Conservation (phyloP, 2,329 filamentous ascomycete genomes). For the Aspergillus ochraceus region DNA sequence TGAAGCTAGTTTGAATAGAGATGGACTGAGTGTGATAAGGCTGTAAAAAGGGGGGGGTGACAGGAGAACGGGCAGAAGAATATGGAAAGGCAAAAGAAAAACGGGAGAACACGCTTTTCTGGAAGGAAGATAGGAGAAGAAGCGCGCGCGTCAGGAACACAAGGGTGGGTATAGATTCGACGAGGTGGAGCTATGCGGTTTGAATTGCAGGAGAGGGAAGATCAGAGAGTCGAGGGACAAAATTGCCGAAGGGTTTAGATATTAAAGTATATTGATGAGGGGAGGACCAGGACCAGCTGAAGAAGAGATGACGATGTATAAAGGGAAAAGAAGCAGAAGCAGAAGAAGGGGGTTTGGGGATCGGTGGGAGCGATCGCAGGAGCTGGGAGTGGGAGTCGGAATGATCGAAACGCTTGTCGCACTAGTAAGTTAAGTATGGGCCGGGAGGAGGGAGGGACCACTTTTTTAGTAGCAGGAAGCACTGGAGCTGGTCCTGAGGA, state of each 20-base stretch:
- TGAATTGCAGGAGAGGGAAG: neutral
- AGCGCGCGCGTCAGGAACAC: slow-evolving; percentile 3
- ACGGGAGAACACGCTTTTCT: neutral
- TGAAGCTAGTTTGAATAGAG: neutral
- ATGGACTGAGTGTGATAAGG: neutral
- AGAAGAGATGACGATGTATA: slow-evolving; percentile 11
- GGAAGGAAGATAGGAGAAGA: neutral
- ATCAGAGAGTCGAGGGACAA: neutral
- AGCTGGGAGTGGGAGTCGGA: slow-evolving; percentile 2
- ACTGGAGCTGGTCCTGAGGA: neutral
- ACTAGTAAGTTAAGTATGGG: slow-evolving; percentile 9
- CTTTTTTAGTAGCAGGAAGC: slow-evolving; percentile 3
- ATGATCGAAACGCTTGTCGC: slow-evolving; percentile 13
- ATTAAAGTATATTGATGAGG: slow-evolving; percentile 5
- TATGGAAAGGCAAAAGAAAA: neutral
- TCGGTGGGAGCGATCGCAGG: neutral
- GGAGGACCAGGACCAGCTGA: slow-evolving; percentile 34
- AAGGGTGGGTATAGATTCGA: slow-evolving; percentile 4
- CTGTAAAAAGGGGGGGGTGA: neutral
- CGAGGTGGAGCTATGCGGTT: slow-evolving; percentile 1
- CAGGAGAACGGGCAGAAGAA: too few relatives aligned
- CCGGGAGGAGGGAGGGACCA: slow-evolving; percentile 10
- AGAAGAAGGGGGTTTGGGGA: slow-evolving; percentile 3
- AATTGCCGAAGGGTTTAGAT: neutral
- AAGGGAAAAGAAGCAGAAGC: neutral